Evolutionary conservation across 2,329 filamentous ascomycete genomes (phyloP).

Genomic region (Clarireedia homoeocarpa): DNA sequence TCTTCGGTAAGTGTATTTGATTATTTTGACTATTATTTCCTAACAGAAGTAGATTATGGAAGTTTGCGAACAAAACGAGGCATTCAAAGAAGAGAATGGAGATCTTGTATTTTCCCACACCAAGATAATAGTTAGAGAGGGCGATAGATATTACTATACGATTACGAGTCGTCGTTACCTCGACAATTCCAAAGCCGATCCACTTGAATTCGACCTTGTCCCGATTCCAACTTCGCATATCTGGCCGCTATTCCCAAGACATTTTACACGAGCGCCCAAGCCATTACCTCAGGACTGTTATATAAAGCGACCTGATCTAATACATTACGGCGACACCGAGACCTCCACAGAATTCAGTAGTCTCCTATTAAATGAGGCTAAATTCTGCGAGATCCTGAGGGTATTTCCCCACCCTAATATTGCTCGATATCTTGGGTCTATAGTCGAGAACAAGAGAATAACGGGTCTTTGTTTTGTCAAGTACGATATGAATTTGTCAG

Average conservation of each 20-base stretch:
- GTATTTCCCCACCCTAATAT: conserved; percentile 26
- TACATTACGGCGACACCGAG: background rate
- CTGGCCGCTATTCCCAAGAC: background rate
- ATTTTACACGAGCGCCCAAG: background rate
- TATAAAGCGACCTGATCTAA: background rate
- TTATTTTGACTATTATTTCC: too few species aligned
- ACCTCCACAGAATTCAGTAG: background rate
- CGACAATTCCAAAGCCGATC: background rate
- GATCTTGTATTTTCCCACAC: background rate
- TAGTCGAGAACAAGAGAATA: conserved; percentile 18
- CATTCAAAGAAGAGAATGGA: background rate
- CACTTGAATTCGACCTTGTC: background rate
- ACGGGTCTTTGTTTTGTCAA: background rate
- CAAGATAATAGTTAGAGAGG: background rate
- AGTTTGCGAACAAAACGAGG: background rate
- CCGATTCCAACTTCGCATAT: background rate
- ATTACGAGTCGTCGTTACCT: background rate
- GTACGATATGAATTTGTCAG: background rate
- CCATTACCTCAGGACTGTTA: background rate
- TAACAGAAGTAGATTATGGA: background rate
- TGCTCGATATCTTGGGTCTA: conserved; percentile 23
- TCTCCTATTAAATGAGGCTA: background rate
- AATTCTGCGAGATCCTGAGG: conserved; percentile 10
- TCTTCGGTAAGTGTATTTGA: too few species aligned
- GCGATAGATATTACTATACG: background rate